phyloP scores from a whole-genome alignment of 164 flowering plant genomes.

The Tinospora cordifolia region DNA sequence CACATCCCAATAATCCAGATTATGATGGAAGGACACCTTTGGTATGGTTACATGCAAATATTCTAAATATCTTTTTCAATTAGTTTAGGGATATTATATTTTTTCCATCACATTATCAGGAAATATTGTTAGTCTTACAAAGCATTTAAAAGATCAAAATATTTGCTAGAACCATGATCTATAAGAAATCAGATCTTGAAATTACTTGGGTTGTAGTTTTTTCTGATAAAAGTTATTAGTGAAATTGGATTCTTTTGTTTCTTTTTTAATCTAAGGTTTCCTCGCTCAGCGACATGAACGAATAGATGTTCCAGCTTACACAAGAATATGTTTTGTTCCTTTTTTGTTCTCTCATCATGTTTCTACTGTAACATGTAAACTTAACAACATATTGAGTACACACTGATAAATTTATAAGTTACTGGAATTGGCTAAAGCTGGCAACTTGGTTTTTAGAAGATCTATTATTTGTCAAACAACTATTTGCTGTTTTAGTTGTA shows the following conservation, averaged over 20 bases:
- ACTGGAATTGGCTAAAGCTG: too few species aligned
- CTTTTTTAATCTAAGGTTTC: too few species aligned
- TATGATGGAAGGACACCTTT: slow-evolving; percentile 93
- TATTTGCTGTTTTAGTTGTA: too few species aligned
- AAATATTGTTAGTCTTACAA: too few species aligned
- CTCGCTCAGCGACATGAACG: background rate
- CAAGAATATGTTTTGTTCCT: too few species aligned
- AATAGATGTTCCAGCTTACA: too few species aligned
- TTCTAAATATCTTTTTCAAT: background rate
- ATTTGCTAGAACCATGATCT: background rate
- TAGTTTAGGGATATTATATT: background rate
- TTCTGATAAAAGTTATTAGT: background rate
- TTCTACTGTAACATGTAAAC: too few species aligned
- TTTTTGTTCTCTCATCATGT: too few species aligned
- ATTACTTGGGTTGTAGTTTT: background rate
- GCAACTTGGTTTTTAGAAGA: too few species aligned
- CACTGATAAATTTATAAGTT: too few species aligned
- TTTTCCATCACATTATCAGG: background rate
- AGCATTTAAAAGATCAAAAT: background rate
- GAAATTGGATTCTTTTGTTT: background rate
- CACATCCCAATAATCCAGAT: slow-evolving; percentile 80
- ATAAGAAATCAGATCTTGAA: background rate
- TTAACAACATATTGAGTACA: too few species aligned
- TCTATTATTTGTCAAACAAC: too few species aligned
- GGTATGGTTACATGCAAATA: slow-evolving; percentile 37